Percentiles rank a stretch among this genome's conserved stretches.
Evolutionary conservation across 169 alveolate species (phyloP).

Genomic region (Plasmodium coatneyi): DNA sequence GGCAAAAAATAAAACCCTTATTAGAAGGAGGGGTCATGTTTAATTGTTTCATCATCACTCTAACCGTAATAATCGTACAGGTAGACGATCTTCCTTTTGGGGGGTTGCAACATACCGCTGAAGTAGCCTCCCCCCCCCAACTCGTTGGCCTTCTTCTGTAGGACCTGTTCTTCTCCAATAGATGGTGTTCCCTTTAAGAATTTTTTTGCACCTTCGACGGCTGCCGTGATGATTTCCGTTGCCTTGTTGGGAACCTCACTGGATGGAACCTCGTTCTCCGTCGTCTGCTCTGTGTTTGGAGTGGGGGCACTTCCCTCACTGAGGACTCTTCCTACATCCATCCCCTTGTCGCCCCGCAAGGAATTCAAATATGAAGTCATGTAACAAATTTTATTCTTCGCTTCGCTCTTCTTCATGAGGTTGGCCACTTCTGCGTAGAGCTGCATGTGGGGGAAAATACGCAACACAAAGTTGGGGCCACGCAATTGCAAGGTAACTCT

Average conservation of each 20-base stretch:
- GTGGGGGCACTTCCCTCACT: background rate
- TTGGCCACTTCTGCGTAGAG: slow-evolving; percentile 24
- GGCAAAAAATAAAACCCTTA: background rate
- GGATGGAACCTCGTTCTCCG: background rate
- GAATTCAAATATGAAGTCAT: slow-evolving; percentile 66
- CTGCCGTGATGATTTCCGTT: background rate
- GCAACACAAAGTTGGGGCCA: background rate
- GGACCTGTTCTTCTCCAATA: background rate
- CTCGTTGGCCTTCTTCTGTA: background rate
- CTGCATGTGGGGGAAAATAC: slow-evolving; percentile 11
- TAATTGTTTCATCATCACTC: background rate
- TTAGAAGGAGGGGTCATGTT: background rate
- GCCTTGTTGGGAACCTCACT: background rate
- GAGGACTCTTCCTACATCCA: background rate
- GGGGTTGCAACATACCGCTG: background rate
- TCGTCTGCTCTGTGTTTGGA: background rate
- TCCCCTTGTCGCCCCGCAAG: background rate
- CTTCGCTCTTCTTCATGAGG: slow-evolving; percentile 39
- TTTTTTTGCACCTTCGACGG: background rate
- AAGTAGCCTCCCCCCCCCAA: background rate
- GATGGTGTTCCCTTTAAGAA: background rate
- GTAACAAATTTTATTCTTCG: slow-evolving; percentile 41
- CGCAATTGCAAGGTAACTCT: background rate
- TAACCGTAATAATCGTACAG: slow-evolving; percentile 58
- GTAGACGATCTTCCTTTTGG: slow-evolving; percentile 29